Evolutionary conservation across 108 stramenopile genomes (phyloP).

Genomic region (Cyclotella distinguenda): DNA sequence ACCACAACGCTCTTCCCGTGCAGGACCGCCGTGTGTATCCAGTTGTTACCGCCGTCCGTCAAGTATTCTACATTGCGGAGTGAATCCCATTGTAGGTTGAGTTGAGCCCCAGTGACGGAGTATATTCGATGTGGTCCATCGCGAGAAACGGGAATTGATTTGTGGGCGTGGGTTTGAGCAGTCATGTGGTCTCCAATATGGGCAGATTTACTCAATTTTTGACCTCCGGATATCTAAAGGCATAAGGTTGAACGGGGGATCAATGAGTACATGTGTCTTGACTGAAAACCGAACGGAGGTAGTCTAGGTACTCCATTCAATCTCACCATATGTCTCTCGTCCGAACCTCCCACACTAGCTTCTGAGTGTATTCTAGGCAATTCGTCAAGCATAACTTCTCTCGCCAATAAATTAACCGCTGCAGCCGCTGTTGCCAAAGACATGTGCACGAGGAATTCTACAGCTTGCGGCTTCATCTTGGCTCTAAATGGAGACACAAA

Average conservation of each 20-base stretch:
- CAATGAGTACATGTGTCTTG: too few relatives aligned
- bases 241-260: not conserved
- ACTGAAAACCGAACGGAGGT: too few relatives aligned
- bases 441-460: slow-evolving; percentile 88
- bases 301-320: not conserved
- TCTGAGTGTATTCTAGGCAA: slow-evolving; percentile 20
- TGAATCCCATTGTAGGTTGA: slow-evolving; percentile 80
- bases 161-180: not conserved
- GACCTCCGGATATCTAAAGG: not conserved
- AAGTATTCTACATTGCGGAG: slow-evolving; percentile 87
- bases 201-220: slow-evolving; percentile 32
- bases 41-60: slow-evolving; percentile 90
- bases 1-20: slow-evolving; percentile 79
- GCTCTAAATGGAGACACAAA: slow-evolving; percentile 44
- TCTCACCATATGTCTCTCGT: slow-evolving; percentile 18
- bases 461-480: slow-evolving; percentile 73
- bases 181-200: slow-evolving; percentile 8
- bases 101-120: slow-evolving; percentile 73
- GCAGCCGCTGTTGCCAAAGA: slow-evolving; percentile 74
- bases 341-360: slow-evolving; percentile 22
- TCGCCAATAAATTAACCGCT: slow-evolving; percentile 67
- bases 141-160: slow-evolving; percentile 21
- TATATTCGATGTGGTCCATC: slow-evolving; percentile 44
- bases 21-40: slow-evolving; percentile 90
- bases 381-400: slow-evolving; percentile 65